Base-by-base conservation (phyloP, 176 grass and related monocot species). In the Cenchrus purpureus region DNA sequence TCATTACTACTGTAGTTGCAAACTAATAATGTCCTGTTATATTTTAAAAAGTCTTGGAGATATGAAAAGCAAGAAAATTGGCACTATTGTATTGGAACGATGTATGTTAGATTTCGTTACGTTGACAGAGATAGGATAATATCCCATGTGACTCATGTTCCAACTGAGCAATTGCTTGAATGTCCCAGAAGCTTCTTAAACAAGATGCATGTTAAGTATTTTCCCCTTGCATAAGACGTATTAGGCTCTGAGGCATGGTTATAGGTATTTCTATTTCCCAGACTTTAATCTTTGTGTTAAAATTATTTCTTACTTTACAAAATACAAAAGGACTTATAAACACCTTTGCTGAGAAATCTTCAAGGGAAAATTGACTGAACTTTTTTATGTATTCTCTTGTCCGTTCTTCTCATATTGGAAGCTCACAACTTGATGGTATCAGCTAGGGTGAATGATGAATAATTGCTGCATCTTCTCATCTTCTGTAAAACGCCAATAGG, bases 151-250 rank as follows among this genome's bases (percentile, higher is more conserved):
- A 52, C 19, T 62, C 13, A 17, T 86, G 55, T 69, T 78, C 4
- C 19, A 4, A 16, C 16, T 43, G 55, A 79, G 28, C 8, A 28
- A 79, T 73, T 73, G 64, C 32, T 79, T 50, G 37, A 54, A 87
- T 65, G 65, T n/a, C 14, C n/a, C 25, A 13, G 6, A 51, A 60
- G 14, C 12, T 67, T 58, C 25, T 25, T 25, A 25, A 25, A 25
- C 25, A 25, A 72, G 22, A 34, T 64, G 31, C 55, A 10, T 42
- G n/a, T 40, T 68, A 63, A 28, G 32, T 28, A 73, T 50, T 17
- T 53, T 65, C 44, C 8, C 10, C 6, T 34, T 70, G 11, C n/a
- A n/a, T 61, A 69, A 25, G 59, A 53, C 43, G 8, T 60, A 44
- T 1, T 40, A 72, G 52, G 6, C 9, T 79, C 4, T 74, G 53